Base-by-base conservation (phyloP, 257 asterid species). In the Echium plantagineum region DNA sequence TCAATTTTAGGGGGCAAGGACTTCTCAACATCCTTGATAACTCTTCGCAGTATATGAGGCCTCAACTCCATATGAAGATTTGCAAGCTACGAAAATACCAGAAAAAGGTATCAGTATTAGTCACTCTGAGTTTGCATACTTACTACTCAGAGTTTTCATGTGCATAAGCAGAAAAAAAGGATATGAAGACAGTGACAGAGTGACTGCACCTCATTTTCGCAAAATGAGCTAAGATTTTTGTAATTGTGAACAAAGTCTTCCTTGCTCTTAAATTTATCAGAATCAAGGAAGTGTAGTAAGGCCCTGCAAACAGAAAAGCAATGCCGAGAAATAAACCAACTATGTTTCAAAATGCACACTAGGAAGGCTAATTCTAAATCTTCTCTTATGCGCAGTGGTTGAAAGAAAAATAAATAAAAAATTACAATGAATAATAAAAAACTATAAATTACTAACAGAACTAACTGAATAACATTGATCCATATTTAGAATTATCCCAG, bases 1-100 rank as follows among this genome's bases (percentile, higher is more conserved):
- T 93, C 99, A 72, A 89, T 84, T 76, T 93, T 93, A 47, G 99
- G 99, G 32, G 99, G 99, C 85, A 93, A 78, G 62, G 99, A 93
- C 88, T 89, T 93, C 83, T 93, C 99, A 59, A 93, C 99, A 66
- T 93, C 99, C 82, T 93, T 93, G 67, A 93, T 93, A 67, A 93
- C 95, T 77, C 99, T 84, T 78, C 99, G 75, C 47, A 93, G 95
- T 77, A 93, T 86, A 75, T 93, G 99, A 67, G 99, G 99, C 81
- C 97, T 84, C 82, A 93, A 74, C 75, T 93, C 99, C 94, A 73
- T 81, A 77, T 93, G 99, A 82, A 93, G 96, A 79, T 89, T 89
- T 18, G 89, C 80, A 78, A 93, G 99, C 97, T 93, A 72, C 65
- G 71, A 49, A 35, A 61, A 68, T 61, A 19, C n/a, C 30, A 53